Evolutionary conservation across 768 basidiomycete genomes (phyloP).

Genomic region (Pleurotus djamor): DNA sequence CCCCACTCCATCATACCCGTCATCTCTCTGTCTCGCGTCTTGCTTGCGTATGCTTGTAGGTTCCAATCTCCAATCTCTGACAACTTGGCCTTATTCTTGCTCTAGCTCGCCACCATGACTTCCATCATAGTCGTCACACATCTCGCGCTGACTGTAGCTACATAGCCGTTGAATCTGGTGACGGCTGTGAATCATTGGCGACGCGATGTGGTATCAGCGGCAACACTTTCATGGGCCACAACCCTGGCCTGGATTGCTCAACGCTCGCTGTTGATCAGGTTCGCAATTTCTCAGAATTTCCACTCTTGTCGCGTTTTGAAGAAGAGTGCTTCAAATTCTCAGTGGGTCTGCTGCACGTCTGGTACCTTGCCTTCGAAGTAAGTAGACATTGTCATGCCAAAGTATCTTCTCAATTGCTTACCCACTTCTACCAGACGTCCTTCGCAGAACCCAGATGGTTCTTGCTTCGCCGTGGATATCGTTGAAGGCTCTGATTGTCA

Average conservation of each 20-base stretch:
- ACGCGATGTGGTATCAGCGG: slow-evolving; percentile 2
- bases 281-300: not conserved
- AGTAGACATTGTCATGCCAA: not conserved
- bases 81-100: no score
- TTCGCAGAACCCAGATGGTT: not conserved
- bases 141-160: slow-evolving; percentile 3
- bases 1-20: no score
- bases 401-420: not conserved
- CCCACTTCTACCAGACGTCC: not conserved
- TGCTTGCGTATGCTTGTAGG: no score
- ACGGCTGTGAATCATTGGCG: slow-evolving; percentile 1
- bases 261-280: slow-evolving; percentile 3
- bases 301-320: not conserved
- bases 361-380: slow-evolving; percentile 7
- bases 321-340: not conserved
- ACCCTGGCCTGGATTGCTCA: slow-evolving; percentile 6
- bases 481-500: not conserved
- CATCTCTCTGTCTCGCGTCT: no score
- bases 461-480: not conserved
- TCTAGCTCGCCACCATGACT: not conserved
- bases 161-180: not conserved
- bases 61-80: no score
- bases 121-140: not conserved
- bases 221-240: not conserved
- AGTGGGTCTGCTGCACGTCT: slow-evolving; percentile 6